Conservation (phyloP, 805 yeast genomes). For the Candida golubevii region DNA sequence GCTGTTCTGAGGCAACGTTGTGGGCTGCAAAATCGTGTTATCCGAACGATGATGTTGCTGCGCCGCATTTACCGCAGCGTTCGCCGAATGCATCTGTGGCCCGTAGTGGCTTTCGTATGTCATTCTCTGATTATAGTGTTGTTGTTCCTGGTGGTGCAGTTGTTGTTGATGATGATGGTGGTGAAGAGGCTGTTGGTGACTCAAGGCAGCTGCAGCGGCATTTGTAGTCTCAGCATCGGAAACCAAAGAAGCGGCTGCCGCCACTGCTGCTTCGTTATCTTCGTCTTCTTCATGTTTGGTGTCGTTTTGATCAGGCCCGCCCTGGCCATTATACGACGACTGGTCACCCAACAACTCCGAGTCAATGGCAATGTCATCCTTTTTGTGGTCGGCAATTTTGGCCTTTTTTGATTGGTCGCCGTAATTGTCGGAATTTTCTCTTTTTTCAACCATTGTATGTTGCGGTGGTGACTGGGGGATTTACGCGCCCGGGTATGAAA, state of each 20-base stretch:
- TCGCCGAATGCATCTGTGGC: slow-evolving; percentile 13
- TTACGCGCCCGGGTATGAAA: slow-evolving; percentile 3
- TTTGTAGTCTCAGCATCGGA: slow-evolving; percentile 23
- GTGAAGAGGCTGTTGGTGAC: slow-evolving; percentile 22
- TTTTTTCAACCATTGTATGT: slow-evolving; percentile 14
- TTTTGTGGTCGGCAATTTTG: slow-evolving; percentile 14
- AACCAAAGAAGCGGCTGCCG: slow-evolving; percentile 27
- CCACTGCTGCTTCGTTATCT: slow-evolving; percentile 24
- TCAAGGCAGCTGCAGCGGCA: slow-evolving; percentile 21
- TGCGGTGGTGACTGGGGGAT: neutral
- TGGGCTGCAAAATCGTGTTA: slow-evolving; percentile 29
- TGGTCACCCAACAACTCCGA: slow-evolving; percentile 42
- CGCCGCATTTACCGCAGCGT: slow-evolving; percentile 7
- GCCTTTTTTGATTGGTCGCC: slow-evolving; percentile 13
- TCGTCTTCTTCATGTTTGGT: slow-evolving; percentile 14
- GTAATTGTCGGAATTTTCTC: slow-evolving; percentile 15
- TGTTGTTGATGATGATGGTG: slow-evolving; percentile 18
- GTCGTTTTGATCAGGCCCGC: slow-evolving; percentile 8
- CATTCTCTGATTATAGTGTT: slow-evolving; percentile 17
- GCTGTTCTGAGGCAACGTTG: slow-evolving; percentile 25
- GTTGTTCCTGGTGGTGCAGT: slow-evolving; percentile 19
- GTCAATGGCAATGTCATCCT: slow-evolving; percentile 33
- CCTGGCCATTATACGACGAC: slow-evolving; percentile 22
- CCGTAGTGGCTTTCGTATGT: slow-evolving; percentile 19
- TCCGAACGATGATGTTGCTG: slow-evolving; percentile 16